Base-by-base conservation (phyloP, 805 yeast genomes). In the Myxozyma lipomycoides region DNA sequence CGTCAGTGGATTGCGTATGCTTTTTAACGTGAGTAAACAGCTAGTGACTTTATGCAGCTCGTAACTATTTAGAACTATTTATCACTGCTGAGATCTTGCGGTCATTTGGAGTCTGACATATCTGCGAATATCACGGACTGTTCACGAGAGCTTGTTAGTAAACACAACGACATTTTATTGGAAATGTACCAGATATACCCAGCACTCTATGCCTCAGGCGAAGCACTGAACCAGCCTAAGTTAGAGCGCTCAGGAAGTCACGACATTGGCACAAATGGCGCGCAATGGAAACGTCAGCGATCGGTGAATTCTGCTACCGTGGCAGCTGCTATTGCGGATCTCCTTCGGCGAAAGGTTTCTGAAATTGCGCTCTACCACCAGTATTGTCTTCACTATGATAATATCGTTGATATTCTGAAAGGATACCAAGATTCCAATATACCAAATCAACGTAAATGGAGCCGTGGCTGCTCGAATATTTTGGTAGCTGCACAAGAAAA, bases 301-400 rank as follows among this genome's bases (percentile, higher is more conserved):
- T 53, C 57, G n/a, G 41, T 43, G 3, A 24, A 48, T 10, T 55
- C 59, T 6, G 52, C 59, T 7, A 19, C 30, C 5, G 59, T 55
- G 2, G 59, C 58, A 1, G 40, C 54, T 12, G 23, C 53, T 6
- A 47, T 55, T 37, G 59, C 49, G 2, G 28, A 34, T 23, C 26
- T 55, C 17, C 41, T 55, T 18, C 34, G 23, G 43, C 37, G 48
- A 28, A 48, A 52, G 57, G 48, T 56, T 17, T 41, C 52, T 10
- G 51, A 55, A 18, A 35, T 55, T 9, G 49, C 40, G 19, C 15
- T 55, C 4, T 52, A 55, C 24, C 54, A 55, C 40, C 45, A 55
- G 23, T 55, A 55, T 25, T 43, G 50, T 22, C 19, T 55, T 21
- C 46, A 52, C 26, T 55, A 55, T 25, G 37, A 49, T 15, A 48